These are phyloP conservation scores for Colletotrichum sp. DNA, from an alignment of 2,329 filamentous ascomycete genomes.

Conservation along the genomic window DNA sequence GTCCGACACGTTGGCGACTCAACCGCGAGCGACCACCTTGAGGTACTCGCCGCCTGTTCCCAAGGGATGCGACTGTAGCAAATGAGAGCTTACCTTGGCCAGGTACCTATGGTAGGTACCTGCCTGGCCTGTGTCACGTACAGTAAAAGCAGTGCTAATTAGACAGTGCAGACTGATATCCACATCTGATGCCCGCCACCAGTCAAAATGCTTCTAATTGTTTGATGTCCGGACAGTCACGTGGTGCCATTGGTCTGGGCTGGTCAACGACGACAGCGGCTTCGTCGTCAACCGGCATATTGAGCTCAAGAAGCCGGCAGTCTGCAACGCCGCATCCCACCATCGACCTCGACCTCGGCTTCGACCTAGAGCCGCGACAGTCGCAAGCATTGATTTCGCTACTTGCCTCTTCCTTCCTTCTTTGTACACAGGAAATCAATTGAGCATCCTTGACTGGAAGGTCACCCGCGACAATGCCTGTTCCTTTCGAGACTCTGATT, in stretches of 20 bases:
- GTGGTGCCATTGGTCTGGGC: background rate
- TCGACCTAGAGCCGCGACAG: background rate
- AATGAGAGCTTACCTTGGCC: background rate
- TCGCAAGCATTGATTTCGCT: background rate
- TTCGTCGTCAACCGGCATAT: background rate
- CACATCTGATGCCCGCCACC: background rate
- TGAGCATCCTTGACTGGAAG: conserved; percentile 15
- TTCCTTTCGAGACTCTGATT: conserved; percentile 69
- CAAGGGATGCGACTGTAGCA: background rate
- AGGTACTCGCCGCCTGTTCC: background rate
- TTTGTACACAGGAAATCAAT: conserved; percentile 1
- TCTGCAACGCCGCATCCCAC: background rate
- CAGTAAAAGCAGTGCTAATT: background rate
- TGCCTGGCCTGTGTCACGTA: background rate
- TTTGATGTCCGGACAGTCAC: background rate
- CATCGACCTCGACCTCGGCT: background rate
- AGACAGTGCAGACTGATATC: background rate
- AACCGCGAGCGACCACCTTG: background rate
- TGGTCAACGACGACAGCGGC: background rate
- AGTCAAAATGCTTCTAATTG: background rate
- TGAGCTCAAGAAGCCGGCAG: background rate
- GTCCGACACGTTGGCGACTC: background rate
- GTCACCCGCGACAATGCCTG: conserved; percentile 53
- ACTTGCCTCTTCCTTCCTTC: background rate
- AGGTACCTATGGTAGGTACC: background rate